Base-by-base conservation (phyloP, 495 filamentous ascomycete genomes). In the Lophium mytilinum region DNA sequence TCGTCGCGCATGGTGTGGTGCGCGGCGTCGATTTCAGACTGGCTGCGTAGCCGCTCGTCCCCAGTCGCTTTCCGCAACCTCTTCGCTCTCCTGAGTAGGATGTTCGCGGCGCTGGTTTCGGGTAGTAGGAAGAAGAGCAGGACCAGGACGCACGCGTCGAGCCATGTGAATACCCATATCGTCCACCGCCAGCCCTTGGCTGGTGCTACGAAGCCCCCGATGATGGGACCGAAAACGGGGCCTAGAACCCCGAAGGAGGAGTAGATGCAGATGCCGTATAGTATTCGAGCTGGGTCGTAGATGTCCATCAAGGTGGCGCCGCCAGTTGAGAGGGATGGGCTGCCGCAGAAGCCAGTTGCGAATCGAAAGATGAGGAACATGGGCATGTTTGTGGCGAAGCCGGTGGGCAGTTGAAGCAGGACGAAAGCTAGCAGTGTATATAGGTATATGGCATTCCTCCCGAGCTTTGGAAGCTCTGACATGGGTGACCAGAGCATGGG, bases 101-200 rank as follows among this genome's bases (percentile, higher is more conserved):
- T 72, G 33, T 72, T 71, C 14, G 57, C 48, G 0, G 63, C 50
- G 40, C 40, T 58, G 9, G 66, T 66, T 37, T 68, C 63, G 1
- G 63, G 66, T 6, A 66, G 40, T 34, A 60, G 46, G 52, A 66
- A 53, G 42, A 63, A 53, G 12, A 66, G 39, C 19, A 66, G 15
- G 24, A 60, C 24, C 3, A 60, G 37, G 8, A 52, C 52, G 45
- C 47, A 21, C 8, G 48, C 50, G 30, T 49, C 49, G 14, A 65
- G 56, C 56, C 60, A 66, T 15, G 53, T 59, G 6, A 65, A 49
- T 45, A 72, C 66, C 76, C 76, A 80, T 15, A 79, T 72, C 0
- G 72, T 70, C 74, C 75, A 78, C 0, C 64, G 69, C 77, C 76
- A 79, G 0, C 61, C 68, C 47, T 67, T 49, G 4, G 58, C 60